Percentiles rank a stretch among this genome's conserved stretches.
phyloP scores from a whole-genome alignment of 139 green algal genomes.

The Trebouxia sp. region DNA sequence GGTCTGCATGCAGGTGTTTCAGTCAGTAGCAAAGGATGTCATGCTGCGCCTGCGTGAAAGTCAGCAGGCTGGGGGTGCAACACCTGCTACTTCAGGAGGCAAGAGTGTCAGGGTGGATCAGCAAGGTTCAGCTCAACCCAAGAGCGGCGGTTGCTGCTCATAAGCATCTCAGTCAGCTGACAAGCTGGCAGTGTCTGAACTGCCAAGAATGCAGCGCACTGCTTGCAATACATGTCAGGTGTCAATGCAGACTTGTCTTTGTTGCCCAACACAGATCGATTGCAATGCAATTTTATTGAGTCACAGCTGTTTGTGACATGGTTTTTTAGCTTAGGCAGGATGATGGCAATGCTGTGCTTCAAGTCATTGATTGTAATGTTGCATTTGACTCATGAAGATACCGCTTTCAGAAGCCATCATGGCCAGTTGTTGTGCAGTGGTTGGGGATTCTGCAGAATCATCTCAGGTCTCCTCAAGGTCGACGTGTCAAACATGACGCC shows the following conservation, averaged over 20 bases:
- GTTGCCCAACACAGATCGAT: not conserved
- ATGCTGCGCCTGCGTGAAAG: slow-evolving; percentile 57
- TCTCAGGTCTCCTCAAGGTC: no score
- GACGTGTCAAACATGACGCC: no score
- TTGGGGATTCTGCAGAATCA: no score
- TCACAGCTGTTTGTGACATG: no score
- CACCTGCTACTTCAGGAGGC: not conserved
- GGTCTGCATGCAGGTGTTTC: slow-evolving; percentile 60
- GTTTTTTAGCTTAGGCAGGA: slow-evolving; percentile 25
- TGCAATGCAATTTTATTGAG: not conserved
- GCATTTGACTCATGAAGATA: no score
- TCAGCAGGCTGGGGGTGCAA: slow-evolving; percentile 31
- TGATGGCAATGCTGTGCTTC: no score
- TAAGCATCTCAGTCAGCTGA: no score
- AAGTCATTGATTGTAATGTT: no score
- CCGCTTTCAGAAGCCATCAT: no score
- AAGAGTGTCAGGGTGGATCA: not conserved
- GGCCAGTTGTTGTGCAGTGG: no score
- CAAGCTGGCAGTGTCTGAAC: not conserved
- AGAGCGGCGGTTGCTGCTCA: slow-evolving; percentile 30
- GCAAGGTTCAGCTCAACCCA: not conserved
- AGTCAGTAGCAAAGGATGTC: slow-evolving; percentile 64
- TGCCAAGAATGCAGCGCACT: not conserved
- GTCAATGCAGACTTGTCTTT: not conserved
- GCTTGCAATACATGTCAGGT: not conserved